These are phyloP conservation scores for Nosema muscidifuracis DNA, from an alignment of 371 early-diverging fungal genomes.

Conservation along the genomic window DNA sequence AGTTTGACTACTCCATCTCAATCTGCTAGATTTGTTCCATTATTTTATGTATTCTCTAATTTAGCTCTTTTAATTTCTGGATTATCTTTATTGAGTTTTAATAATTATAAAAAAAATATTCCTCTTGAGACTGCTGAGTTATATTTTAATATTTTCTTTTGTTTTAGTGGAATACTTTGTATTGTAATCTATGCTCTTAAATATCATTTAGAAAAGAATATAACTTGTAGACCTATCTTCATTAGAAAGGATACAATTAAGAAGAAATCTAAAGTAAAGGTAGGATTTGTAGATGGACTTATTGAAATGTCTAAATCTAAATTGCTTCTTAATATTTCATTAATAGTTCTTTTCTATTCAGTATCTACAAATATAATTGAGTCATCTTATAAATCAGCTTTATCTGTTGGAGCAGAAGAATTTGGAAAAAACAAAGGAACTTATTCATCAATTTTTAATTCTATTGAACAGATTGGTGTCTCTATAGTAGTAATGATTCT, in stretches of 20 bases:
- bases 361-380: conserved; percentile 53
- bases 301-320: conserved; percentile 49
- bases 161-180: conserved; percentile 34
- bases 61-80: conserved; percentile 52
- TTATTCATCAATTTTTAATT: conserved; percentile 19
- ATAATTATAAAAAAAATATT: neutral
- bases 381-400: conserved; percentile 41
- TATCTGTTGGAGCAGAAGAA: conserved; percentile 26
- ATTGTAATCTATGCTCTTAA: conserved; percentile 30
- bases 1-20: conserved; percentile 52
- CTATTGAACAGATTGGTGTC: conserved; percentile 43
- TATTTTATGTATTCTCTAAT: conserved; percentile 55
- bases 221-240: conserved; percentile 45
- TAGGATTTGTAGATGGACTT: conserved; percentile 48
- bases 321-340: conserved; percentile 46
- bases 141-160: conserved; percentile 28
- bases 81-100: neutral
- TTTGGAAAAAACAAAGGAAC: conserved; percentile 19
- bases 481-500: conserved; percentile 43
- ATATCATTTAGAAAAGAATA: conserved; percentile 44
- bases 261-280: conserved; percentile 40
- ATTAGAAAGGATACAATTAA: conserved; percentile 7
- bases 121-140: neutral
- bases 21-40: conserved; percentile 53
- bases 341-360: conserved; percentile 49